Base-by-base conservation (phyloP, 225 moss, liverwort and hornwort species). In the Straminergon stramineum region DNA sequence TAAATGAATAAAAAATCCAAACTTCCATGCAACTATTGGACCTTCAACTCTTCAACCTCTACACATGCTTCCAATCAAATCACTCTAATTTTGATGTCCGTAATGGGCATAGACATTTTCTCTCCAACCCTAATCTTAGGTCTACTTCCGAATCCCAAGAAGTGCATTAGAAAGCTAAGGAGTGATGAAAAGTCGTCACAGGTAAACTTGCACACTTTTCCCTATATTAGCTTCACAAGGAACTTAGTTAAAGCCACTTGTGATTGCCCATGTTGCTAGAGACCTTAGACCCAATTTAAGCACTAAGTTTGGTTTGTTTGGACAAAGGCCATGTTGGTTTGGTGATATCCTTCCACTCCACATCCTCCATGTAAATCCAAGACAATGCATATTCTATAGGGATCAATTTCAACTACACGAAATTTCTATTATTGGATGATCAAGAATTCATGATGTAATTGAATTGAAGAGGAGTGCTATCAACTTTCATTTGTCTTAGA, bases 161-260 rank as follows among this genome's bases (percentile, higher is more conserved):
- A 26, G 15, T 28, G 17, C 6, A 74, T 73, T 0, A 0, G 2
- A 6, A 43, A 27, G 17, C 1, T 74, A 4, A 17, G 0, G 10
- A 17, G 4, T 48, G 7, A 13, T 41, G 11, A 41, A 71, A 3
- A 8, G 41, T 1, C 9, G 2, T 39, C 12, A 41, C 0, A 70
- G 0, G 2, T 39, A 24, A 71, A 26, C 26, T 71, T 41, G 6
- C 31, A 48, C 18, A 48, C 48, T 18, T 75, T 75, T 6, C 1
- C 1, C 2, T 11, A 0, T 30, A 0, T 30, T 4, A 75, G 2
- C 1, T 6, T 75, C 1, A 17, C 31, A 75, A 30, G 0, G 18
- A 48, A 48, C 1, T 75, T 6, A 7, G 3, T 31, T 18, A 17
- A 75, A 75, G 9, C 3, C 15, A 23, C 9, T 0, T 14, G 0